A percentile compares a stretch with the other conserved stretches of the same genome.
These are phyloP conservation scores for Ziziphus jujuba DNA, from an alignment of 306 rosid species.

Conservation along the genomic window DNA sequence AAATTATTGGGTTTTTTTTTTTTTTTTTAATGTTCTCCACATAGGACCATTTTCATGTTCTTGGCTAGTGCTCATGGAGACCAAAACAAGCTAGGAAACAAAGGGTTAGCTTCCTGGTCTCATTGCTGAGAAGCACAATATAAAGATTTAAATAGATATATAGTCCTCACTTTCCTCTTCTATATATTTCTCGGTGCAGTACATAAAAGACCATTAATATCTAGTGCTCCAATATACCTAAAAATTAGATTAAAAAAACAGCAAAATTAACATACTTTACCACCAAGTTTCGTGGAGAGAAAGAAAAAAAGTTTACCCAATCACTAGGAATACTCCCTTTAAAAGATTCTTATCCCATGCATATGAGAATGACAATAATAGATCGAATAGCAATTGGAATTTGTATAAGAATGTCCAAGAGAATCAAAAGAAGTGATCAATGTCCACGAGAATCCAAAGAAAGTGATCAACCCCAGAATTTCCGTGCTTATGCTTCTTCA, in stretches of 20 bases:
- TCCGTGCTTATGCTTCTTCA: no score
- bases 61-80: slow-evolving; percentile 16
- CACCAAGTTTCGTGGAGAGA: not conserved
- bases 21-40: slow-evolving; percentile 21
- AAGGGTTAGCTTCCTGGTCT: not conserved
- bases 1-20: slow-evolving; percentile 27
- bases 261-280: not conserved
- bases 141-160: not conserved
- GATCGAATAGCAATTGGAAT: no score
- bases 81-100: slow-evolving; percentile 1
- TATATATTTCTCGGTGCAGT: not conserved
- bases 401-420: no score
- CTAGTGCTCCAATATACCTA: slow-evolving; percentile 14
- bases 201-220: not conserved
- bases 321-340: not conserved
- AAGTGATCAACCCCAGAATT: no score
- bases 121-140: not conserved
- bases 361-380: no score
- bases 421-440: no score
- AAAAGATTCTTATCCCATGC: slow-evolving; percentile 1
- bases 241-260: not conserved
- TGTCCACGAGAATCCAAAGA: no score
- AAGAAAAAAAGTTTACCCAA: not conserved
- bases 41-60: slow-evolving; percentile 12
- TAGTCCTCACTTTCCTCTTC: not conserved